phyloP scores from a whole-genome alignment of 345 rosid genomes.

The Populus tremula region DNA sequence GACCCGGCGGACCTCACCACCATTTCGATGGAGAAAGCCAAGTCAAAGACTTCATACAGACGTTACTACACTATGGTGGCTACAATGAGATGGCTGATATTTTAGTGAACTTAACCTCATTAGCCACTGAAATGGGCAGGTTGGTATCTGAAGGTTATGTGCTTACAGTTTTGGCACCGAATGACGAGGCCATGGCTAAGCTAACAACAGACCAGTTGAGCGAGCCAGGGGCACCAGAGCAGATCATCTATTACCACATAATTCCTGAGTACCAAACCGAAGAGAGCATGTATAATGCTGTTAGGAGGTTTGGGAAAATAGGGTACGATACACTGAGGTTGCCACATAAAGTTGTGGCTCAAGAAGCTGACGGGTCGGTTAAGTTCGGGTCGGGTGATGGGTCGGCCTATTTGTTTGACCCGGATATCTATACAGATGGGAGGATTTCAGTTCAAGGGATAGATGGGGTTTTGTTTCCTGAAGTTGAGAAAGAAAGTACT shows the following conservation, averaged over 20 bases:
- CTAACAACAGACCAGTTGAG: constrained; percentile 86
- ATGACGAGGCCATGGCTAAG: constrained; percentile 98
- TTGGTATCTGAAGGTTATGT: constrained; percentile 92
- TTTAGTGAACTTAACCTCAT: constrained; percentile 81
- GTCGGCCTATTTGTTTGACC: constrained; percentile 55
- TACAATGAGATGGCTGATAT: constrained; percentile 99
- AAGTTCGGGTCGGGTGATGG: constrained; percentile 52
- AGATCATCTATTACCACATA: constrained; percentile 81
- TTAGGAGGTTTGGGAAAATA: constrained; percentile 82
- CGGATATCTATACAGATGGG: constrained; percentile 88
- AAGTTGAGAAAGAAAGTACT: constrained; percentile 40
- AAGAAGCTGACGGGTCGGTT: constrained; percentile 63
- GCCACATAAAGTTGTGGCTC: constrained; percentile 81
- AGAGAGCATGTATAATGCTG: constrained; percentile 98
- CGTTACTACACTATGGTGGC: constrained; percentile 87
- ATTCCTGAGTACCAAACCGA: constrained; percentile 98
- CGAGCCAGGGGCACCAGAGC: constrained; percentile 99
- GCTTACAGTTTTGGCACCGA: constrained; percentile 91
- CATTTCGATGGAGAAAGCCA: constrained; percentile 90
- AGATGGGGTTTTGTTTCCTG: constrained; percentile 81
- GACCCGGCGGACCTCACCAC: constrained; percentile 82
- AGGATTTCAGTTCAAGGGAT: constrained; percentile 96
- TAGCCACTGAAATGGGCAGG: constrained; percentile 95
- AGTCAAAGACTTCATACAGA: constrained; percentile 90
- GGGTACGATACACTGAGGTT: constrained; percentile 75